Percentiles rank a stretch among this genome's conserved stretches.
Evolutionary conservation across 148 eudicot species (phyloP).

Genomic region (Vaccinium darrowii): DNA sequence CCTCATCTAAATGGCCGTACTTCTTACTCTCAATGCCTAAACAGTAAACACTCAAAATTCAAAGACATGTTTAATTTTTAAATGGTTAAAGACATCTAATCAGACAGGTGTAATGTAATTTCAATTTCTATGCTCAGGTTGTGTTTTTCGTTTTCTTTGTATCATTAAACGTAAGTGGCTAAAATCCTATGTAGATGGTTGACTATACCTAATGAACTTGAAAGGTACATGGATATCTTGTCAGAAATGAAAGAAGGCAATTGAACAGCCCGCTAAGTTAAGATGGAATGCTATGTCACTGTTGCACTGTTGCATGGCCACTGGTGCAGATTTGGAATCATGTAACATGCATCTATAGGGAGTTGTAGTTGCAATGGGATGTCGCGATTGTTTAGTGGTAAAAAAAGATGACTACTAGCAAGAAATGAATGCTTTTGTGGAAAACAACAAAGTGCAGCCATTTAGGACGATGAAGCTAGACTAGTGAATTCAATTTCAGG

Average conservation of each 20-base stretch:
- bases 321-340: conserved; percentile 6
- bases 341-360: background rate
- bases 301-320: background rate
- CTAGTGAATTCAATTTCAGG: background rate
- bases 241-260: background rate
- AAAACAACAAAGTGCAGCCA: background rate
- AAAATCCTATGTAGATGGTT: background rate
- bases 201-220: background rate
- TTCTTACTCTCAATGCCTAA: background rate
- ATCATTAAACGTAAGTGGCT: background rate
- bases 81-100: background rate
- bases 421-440: background rate
- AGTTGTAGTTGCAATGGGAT: conserved; percentile 3
- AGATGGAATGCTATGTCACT: conserved; percentile 1
- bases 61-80: background rate
- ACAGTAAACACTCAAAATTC: background rate
- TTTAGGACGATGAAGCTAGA: background rate
- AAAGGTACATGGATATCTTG: background rate
- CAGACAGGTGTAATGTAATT: background rate
- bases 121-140: background rate
- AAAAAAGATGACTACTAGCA: conserved; percentile 1
- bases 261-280: background rate
- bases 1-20: background rate
- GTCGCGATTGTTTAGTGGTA: background rate
- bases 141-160: background rate